These are phyloP conservation scores for Penicillium cataractarum DNA, from an alignment of 495 filamentous ascomycete genomes.

Conservation along the genomic window DNA sequence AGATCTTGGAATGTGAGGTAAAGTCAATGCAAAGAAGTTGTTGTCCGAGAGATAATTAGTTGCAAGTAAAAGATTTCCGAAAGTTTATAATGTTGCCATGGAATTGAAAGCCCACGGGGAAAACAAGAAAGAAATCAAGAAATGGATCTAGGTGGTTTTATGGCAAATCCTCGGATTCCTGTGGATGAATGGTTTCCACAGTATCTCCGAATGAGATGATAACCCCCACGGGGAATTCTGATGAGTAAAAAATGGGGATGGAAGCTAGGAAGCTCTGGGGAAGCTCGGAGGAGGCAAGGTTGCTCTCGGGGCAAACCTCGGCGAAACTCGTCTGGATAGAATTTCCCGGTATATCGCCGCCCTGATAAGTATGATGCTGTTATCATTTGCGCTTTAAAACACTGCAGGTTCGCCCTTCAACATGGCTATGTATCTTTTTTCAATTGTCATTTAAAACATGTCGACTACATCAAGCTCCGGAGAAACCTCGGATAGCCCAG, in stretches of 20 bases:
- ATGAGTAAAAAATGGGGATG: conserved; percentile 1
- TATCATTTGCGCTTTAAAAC: conserved; percentile 1
- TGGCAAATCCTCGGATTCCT: conserved; percentile 10
- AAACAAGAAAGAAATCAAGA: conserved; percentile 1
- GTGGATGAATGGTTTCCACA: background rate
- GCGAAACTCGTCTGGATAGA: conserved; percentile 7
- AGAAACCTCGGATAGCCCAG: conserved; percentile 9
- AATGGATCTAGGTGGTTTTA: conserved; percentile 5
- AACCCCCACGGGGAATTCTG: background rate
- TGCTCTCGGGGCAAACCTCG: conserved; percentile 6
- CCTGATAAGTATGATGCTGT: too few relatives aligned
- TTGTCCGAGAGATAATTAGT: background rate
- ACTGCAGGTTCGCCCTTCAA: background rate
- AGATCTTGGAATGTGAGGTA: background rate
- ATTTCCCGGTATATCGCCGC: conserved; percentile 10
- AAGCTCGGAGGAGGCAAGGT: background rate
- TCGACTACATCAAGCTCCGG: conserved; percentile 12
- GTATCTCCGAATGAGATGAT: conserved; percentile 2
- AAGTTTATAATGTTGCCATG: conserved; percentile 9
- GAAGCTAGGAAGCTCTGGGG: background rate
- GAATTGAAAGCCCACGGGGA: background rate
- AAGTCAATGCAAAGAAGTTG: background rate
- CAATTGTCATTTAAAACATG: background rate
- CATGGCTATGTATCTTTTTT: background rate
- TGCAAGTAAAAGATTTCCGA: background rate